phyloP scores from a whole-genome alignment of 345 rosid species.

The Salix suchowensis region DNA sequence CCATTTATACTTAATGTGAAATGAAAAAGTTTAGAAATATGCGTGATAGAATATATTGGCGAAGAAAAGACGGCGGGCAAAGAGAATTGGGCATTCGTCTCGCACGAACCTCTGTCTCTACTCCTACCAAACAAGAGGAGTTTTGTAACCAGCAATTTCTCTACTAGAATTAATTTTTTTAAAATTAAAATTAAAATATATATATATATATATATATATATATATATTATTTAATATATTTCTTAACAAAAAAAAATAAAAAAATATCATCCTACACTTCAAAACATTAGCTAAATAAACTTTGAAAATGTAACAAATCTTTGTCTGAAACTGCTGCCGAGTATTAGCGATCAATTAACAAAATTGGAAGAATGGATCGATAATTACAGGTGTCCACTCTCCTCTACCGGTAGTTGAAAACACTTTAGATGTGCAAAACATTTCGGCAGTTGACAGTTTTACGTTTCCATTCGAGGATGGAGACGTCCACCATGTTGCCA shows the following conservation, averaged over 20 bases:
- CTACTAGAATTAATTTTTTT: too few relatives aligned
- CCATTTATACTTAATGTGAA: background rate
- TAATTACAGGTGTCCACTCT: background rate
- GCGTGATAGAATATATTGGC: background rate
- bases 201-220: too few relatives aligned
- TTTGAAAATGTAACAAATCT: background rate
- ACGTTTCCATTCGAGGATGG: background rate
- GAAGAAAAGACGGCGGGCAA: background rate
- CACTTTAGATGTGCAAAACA: background rate
- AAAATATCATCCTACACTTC: too few relatives aligned
- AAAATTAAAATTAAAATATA: too few relatives aligned
- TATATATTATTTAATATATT: too few relatives aligned
- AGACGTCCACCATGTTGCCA: background rate
- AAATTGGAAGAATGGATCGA: background rate
- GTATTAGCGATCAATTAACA: background rate
- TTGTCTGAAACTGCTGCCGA: background rate
- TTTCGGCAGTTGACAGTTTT: background rate
- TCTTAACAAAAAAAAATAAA: too few relatives aligned
- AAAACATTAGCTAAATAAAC: background rate
- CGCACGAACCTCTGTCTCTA: too few relatives aligned
- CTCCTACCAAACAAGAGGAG: too few relatives aligned
- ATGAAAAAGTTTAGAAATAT: too few relatives aligned
- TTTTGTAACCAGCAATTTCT: background rate
- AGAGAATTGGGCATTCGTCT: background rate
- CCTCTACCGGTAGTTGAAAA: background rate